A percentile compares a stretch with the other conserved stretches of the same genome.
These are phyloP conservation scores for Colletotrichum sp. DNA, from an alignment of 2,329 filamentous ascomycete genomes.

Conservation along the genomic window DNA sequence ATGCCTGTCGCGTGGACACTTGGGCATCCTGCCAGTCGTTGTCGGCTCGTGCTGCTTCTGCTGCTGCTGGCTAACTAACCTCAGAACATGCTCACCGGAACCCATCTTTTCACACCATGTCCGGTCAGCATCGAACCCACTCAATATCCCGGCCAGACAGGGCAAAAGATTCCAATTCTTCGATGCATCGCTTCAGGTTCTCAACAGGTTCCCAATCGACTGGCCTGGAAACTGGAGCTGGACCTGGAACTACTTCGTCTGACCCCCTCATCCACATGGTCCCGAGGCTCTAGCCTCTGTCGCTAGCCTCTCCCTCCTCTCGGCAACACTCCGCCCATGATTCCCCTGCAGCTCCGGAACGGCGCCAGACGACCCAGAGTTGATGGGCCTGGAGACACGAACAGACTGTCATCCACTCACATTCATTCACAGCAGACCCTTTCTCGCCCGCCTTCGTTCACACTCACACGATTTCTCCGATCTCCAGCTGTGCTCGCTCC, in stretches of 20 bases:
- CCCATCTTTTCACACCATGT: not conserved
- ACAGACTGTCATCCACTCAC: conserved; percentile 7
- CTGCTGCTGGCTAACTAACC: not conserved
- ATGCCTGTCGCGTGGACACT: conserved; percentile 10
- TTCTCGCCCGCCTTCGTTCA: not conserved
- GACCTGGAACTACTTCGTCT: conserved; percentile 15
- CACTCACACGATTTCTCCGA: not conserved
- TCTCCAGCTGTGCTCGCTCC: not conserved
- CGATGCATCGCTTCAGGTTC: not conserved
- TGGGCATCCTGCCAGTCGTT: not conserved
- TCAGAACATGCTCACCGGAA: not conserved
- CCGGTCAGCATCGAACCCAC: conserved; percentile 1
- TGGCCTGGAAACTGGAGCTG: conserved; percentile 11
- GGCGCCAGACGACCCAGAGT: not conserved
- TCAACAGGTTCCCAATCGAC: not conserved
- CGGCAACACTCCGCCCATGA: conserved; percentile 16
- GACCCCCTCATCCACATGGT: conserved; percentile 15
- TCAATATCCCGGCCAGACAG: not conserved
- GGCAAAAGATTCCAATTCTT: conserved; percentile 8
- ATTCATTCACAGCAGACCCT: not conserved
- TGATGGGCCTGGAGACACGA: not conserved
- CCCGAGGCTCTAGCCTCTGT: conserved; percentile 1
- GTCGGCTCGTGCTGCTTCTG: not conserved
- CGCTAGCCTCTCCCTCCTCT: not conserved
- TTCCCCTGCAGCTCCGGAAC: conserved; percentile 14